Base-by-base conservation (phyloP, 306 rosid genomes). In the Comarum palustre region DNA sequence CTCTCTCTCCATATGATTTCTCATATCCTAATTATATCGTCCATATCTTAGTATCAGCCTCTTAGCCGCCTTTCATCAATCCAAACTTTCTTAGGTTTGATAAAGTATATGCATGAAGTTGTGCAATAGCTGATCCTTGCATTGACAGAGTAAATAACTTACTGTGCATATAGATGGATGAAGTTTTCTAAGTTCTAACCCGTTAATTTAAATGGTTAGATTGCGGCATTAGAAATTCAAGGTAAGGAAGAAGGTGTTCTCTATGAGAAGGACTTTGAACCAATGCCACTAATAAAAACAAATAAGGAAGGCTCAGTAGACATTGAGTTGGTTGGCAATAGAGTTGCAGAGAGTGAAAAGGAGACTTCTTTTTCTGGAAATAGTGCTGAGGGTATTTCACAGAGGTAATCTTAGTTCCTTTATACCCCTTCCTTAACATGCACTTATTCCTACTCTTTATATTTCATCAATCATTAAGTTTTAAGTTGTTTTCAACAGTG, bases 171-270 rank as follows among this genome's bases (percentile, higher is more conserved):
- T 54, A 70, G 55, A 60, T 76, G 67, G 31, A 42, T 62, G 43
- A n/a, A 45, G 69, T 14, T 16, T n/a, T n/a, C n/a, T n/a, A n/a
- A n/a, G n/a, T 15, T 47, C n/a, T 63, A 62, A 57, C 50, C 71
- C 34, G 34, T 66, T 27, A 69, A 25, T 19, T 14, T 67, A 42
- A 50, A 67, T 74, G 74, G 19, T 59, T 88, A 89, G 95, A 83
- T 59, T 55, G 75, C 74, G 61, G 45, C 73, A 16, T 59, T 69
- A 62, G 73, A 63, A 36, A 76, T 31, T 73, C 59, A 82, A 39
- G 77, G 68, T 72, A 73, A 66, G 50, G 81, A 73, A 36, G 81
- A 59, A 22, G 75, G 46, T 45, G 50, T 55, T 65, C 54, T 11
- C 51, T 78, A 61, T 29, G 79, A 68, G 15, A 38, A 71, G 64